Conservation (phyloP, 345 rosid genomes). For the Jatropha curcas region DNA sequence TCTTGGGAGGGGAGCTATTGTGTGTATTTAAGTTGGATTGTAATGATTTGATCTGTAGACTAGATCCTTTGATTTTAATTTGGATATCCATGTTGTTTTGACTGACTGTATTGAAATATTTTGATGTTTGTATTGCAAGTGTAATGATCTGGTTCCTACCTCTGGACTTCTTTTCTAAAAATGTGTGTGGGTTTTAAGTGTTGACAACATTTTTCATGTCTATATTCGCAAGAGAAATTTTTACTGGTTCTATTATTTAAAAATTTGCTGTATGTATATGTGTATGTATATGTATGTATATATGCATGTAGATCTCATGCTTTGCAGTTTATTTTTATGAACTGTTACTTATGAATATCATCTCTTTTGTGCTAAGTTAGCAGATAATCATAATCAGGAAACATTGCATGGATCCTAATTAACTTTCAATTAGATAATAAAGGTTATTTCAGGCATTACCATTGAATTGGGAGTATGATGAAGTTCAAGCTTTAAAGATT, state of each 20-base stretch:
- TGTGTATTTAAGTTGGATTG: background rate
- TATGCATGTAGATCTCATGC: background rate
- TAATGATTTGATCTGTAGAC: background rate
- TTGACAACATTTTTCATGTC: background rate
- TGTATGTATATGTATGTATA: background rate
- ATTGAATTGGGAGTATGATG: background rate
- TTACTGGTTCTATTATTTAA: background rate
- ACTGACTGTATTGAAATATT: background rate
- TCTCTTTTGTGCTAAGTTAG: background rate
- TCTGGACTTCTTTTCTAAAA: background rate
- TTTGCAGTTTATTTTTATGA: background rate
- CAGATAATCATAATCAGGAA: background rate
- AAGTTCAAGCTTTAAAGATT: background rate
- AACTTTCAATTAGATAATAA: background rate
- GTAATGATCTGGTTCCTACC: background rate
- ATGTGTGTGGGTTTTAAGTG: background rate
- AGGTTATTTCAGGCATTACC: background rate
- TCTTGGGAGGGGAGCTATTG: background rate
- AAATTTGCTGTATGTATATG: background rate
- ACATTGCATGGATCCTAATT: background rate
- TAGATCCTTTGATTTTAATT: background rate
- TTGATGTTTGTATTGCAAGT: background rate
- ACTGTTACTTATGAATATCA: background rate
- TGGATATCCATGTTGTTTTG: background rate
- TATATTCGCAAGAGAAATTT: background rate